Evolutionary conservation across 2,329 filamentous ascomycete genomes (phyloP).

Genomic region (Teratosphaeria gauchensis): DNA sequence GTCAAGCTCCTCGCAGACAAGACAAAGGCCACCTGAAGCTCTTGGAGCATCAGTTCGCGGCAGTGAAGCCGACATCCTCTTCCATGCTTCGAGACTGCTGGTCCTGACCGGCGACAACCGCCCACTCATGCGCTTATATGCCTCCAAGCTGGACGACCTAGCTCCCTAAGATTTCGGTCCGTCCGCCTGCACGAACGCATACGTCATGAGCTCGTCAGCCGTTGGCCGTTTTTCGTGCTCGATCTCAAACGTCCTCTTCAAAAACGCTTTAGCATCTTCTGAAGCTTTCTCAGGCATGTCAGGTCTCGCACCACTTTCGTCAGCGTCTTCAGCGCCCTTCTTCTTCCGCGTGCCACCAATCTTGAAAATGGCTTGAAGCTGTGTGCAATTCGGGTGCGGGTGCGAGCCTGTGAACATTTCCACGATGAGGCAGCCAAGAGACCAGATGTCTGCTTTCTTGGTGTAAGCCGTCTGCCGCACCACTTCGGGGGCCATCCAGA

Average conservation of each 20-base stretch:
- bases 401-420: constrained; percentile 99
- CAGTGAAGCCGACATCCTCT: background rate
- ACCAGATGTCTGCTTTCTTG: constrained; percentile 98
- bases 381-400: constrained; percentile 93
- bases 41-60: background rate
- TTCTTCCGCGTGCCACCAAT: constrained; percentile 73
- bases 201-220: constrained; percentile 80
- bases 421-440: constrained; percentile 87
- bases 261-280: constrained; percentile 71
- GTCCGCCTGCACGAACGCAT: constrained; percentile 49
- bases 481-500: constrained; percentile 99
- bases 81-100: background rate
- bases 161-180: background rate
- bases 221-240: constrained; percentile 87
- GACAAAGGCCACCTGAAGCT: background rate
- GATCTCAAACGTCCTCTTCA: constrained; percentile 86
- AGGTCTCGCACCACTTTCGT: constrained; percentile 55
- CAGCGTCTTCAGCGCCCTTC: constrained; percentile 34
- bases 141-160: background rate
- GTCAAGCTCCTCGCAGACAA: background rate
- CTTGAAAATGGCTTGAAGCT: constrained; percentile 97
- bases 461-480: constrained; percentile 97
- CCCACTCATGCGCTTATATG: background rate
- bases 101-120: background rate
- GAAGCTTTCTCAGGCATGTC: constrained; percentile 82